phyloP scores from a whole-genome alignment of 495 filamentous ascomycete species.

The Hypoxylon rickii region DNA sequence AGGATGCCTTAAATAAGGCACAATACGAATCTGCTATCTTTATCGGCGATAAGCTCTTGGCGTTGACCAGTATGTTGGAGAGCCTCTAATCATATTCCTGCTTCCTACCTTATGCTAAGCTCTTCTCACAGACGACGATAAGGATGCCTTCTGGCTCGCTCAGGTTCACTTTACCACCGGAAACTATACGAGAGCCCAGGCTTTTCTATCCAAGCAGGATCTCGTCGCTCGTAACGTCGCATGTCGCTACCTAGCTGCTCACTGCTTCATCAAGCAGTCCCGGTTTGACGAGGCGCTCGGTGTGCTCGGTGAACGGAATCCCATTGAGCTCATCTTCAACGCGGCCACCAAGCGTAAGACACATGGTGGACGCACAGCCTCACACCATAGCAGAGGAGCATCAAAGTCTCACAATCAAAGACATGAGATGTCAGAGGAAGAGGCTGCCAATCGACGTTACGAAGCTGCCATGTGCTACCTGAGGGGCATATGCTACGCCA shows the following conservation, averaged over 20 bases:
- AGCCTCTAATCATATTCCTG: too few relatives aligned
- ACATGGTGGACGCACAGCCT: conserved; percentile 36
- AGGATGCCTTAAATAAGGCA: conserved; percentile 89
- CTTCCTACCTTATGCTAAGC: conserved; percentile 36
- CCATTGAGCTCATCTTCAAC: conserved; percentile 77
- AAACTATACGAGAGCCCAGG: conserved; percentile 87
- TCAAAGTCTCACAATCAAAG: conserved; percentile 58
- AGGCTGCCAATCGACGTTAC: conserved; percentile 73
- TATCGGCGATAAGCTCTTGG: conserved; percentile 94
- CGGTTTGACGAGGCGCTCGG: conserved; percentile 86
- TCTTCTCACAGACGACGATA: conserved; percentile 69
- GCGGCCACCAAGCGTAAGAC: conserved; percentile 63
- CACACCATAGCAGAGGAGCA: conserved; percentile 37
- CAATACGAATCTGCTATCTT: conserved; percentile 96
- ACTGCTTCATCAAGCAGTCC: conserved; percentile 89
- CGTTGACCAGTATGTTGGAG: conserved; percentile 75
- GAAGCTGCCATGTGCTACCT: conserved; percentile 98
- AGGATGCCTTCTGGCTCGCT: conserved; percentile 92
- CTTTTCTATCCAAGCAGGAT: conserved; percentile 82
- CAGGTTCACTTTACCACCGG: conserved; percentile 93
- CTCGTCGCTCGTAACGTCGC: conserved; percentile 79
- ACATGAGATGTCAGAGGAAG: conserved; percentile 59
- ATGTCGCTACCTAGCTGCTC: conserved; percentile 88
- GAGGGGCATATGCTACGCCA: conserved; percentile 90
- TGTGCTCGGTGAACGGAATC: conserved; percentile 91